Evolutionary conservation across 345 rosid genomes (phyloP), one percentile per base, ranked within the genome.

Genomic region (Chamaenerion angustifolium): DNA sequence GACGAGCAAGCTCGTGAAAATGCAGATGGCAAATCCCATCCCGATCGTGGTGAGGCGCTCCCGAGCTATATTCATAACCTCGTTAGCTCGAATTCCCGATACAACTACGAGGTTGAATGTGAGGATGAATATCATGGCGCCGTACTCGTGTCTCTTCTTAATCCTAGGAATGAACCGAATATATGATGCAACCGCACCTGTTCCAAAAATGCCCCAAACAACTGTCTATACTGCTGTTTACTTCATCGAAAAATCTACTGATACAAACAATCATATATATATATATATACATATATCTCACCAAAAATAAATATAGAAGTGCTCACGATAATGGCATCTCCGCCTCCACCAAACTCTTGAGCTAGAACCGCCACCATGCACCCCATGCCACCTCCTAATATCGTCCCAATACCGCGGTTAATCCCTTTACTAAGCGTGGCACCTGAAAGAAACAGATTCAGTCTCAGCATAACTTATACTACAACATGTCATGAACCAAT

Each of bases 81-180:
- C 57, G 0, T 64, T 77, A 1, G 52, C 74, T 10, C 86, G 78
- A 40, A 80, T 60, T 18, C 95, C 92, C 6, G 95, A 83, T 2
- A 83, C 80, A 0, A 70, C 82, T 4, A 90, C 86, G 57, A 90
- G 64, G 52, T 55, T 73, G 72, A 90, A 90, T n/a, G 98, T 86
- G 15, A 90, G 81, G 49, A 86, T 79, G 71, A 81, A 90, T 49
- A 90, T 78, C 76, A 81, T 55, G 23, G 69, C 67, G 19, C 81
- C 95, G 42, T 90, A 83, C 44, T 90, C 95, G 12, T 74, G 75
- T 60, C 66, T 78, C 48, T 46, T 71, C 46, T 86, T 90, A 17
- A 81, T 75, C 7, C 60, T 65, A 3, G 93, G 94, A 49, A 67
- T 62, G 54, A 70, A 49, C 60, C 98, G 72, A 11, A 54, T 55